Evolutionary conservation across 106 monocot species (phyloP).

Genomic region (Cymbidium sinense): DNA sequence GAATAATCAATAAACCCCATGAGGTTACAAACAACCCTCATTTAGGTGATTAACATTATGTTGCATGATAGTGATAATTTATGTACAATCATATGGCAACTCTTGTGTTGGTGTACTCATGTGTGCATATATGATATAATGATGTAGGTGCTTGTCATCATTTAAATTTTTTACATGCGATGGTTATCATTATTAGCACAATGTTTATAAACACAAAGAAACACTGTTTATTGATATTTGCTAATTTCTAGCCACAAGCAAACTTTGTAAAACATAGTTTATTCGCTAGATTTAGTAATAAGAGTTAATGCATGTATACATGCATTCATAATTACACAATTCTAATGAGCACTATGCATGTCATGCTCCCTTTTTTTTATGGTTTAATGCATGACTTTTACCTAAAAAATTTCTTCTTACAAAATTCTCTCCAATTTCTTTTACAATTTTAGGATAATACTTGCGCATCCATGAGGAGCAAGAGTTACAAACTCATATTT

Average conservation of each 20-base stretch:
- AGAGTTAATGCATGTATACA: not conserved
- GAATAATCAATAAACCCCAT: too few species aligned
- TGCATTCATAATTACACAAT: not conserved
- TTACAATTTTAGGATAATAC: not conserved
- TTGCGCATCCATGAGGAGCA: not conserved
- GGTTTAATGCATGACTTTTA: not conserved
- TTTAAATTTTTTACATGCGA: too few species aligned
- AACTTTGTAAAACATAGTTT: not conserved
- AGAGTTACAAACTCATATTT: not conserved
- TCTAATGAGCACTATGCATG: not conserved
- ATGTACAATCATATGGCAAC: too few species aligned
- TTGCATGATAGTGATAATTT: too few species aligned
- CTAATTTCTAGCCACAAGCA: not conserved
- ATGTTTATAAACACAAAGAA: not conserved
- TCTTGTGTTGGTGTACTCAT: too few species aligned
- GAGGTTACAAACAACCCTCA: too few species aligned
- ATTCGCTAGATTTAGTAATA: not conserved
- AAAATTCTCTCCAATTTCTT: not conserved
- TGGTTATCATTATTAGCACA: too few species aligned
- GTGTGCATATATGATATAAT: too few species aligned
- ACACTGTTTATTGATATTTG: not conserved
- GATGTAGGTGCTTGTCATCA: too few species aligned
- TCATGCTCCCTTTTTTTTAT: not conserved
- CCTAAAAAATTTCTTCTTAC: too few species aligned
- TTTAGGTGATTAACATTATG: too few species aligned